Evolutionary conservation across 2,329 filamentous ascomycete genomes (phyloP), one percentile per base, ranked within the genome.

Genomic region (Orbilia oligospora): DNA sequence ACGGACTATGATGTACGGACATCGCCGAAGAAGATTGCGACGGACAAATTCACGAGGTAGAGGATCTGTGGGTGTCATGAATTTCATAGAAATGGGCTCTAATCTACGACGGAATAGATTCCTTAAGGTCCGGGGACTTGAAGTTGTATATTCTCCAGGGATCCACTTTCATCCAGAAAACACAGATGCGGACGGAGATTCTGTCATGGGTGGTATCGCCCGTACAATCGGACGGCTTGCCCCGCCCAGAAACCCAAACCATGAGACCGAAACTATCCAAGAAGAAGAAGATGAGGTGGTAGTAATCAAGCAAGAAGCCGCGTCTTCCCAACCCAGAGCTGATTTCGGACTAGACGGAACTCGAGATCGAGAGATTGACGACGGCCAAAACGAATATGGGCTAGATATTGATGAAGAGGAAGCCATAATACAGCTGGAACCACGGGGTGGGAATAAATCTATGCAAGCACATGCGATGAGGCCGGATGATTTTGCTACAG

Each of bases 221-320:
- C 30, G 22, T 12, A 63, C 48, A 61, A 8, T 27, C 12, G 48
- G 27, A 8, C 18, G 65, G 18, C 44, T 66, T 24, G 41, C 51
- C 5, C 24, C 33, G 5, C n/a, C 51, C 12, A 53, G 46, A 49
- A 38, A 10, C 46, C 20, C 48, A 8, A 5, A 51, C 9, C 16
- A 38, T 2, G 53, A 38, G 16, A 12, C 18, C 33, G n/a, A 38
- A 38, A n/a, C 24, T 5, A 30, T 18, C 22, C 20, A 44, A 63
- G 41, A 61, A 16, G 48, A 71, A 55, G 9, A 44, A 38, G 72
- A 71, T 63, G 73, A 77, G 63, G 63, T 77, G 73, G 67, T 77
- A 77, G 67, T 77, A 66, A 77, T 77, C 67, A 77, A 77, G 67
- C 73, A 77, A 77, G 67, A 77, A 71, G 61, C 56, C 49, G 66